Conservation (phyloP, 495 filamentous ascomycete genomes). For the Jackrogersella minutella region DNA sequence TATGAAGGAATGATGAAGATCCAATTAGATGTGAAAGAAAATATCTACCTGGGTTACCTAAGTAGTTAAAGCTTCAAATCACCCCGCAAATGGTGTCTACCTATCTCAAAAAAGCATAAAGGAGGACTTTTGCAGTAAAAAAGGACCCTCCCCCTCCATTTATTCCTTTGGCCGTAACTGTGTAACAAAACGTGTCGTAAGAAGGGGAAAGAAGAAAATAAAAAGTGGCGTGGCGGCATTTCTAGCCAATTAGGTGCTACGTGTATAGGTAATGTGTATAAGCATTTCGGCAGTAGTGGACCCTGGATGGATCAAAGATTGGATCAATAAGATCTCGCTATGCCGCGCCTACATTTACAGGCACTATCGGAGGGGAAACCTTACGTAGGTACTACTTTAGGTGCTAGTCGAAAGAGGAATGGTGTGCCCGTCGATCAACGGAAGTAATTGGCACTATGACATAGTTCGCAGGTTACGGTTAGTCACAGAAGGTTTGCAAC, state of each 20-base stretch:
- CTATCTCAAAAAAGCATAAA: neutral
- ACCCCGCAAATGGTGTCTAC: neutral
- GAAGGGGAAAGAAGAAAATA: neutral
- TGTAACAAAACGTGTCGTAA: neutral
- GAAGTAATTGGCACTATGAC: neutral
- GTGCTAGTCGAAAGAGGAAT: neutral
- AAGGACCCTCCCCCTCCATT: neutral
- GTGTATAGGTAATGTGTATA: neutral
- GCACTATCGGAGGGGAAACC: too few species aligned
- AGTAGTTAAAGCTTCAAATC: neutral
- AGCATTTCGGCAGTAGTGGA: slow-evolving; percentile 10
- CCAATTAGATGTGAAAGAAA: too few species aligned
- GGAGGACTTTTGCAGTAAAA: neutral
- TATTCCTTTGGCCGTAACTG: neutral
- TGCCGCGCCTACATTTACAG: neutral
- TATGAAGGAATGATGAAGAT: neutral
- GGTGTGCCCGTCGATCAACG: neutral
- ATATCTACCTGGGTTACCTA: too few species aligned
- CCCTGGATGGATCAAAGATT: neutral
- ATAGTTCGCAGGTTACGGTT: neutral
- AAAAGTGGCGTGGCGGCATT: neutral
- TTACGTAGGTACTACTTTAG: too few species aligned
- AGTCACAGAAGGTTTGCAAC: too few species aligned
- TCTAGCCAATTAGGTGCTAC: neutral
- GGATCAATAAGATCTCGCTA: neutral